These are phyloP conservation scores for Venustampulla echinocandica DNA, from an alignment of 495 filamentous ascomycete genomes.

Conservation along the genomic window DNA sequence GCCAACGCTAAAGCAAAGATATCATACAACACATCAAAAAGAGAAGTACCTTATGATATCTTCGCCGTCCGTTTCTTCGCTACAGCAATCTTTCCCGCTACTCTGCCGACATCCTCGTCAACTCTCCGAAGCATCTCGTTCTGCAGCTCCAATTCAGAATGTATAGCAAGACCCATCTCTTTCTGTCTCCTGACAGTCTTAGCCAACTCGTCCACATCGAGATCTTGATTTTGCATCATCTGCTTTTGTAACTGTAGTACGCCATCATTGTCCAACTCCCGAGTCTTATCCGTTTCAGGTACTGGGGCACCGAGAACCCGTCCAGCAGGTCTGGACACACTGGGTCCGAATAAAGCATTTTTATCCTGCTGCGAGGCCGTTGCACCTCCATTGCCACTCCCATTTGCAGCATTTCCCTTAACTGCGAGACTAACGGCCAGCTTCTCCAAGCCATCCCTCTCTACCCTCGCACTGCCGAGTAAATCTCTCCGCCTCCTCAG, in stretches of 20 bases:
- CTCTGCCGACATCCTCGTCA: conserved; percentile 64
- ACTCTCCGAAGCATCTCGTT: conserved; percentile 69
- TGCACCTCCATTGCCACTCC: neutral
- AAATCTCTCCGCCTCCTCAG: conserved; percentile 71
- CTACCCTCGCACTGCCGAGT: conserved; percentile 65
- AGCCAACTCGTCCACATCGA: conserved; percentile 64
- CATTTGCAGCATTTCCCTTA: conserved; percentile 11
- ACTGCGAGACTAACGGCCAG: conserved; percentile 61
- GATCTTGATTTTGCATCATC: conserved; percentile 79
- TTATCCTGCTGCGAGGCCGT: conserved; percentile 46
- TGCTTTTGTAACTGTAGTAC: conserved; percentile 78
- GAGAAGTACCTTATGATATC: conserved; percentile 38
- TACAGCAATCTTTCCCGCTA: conserved; percentile 70
- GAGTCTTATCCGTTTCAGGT: conserved; percentile 77
- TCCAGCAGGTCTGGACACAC: conserved; percentile 31
- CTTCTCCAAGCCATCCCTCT: conserved; percentile 79
- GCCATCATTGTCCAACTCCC: conserved; percentile 84
- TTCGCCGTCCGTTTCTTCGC: conserved; percentile 74
- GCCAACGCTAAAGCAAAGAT: no score
- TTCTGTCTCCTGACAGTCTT: conserved; percentile 71
- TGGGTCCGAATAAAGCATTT: conserved; percentile 39
- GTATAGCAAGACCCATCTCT: conserved; percentile 78
- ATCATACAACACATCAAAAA: no score
- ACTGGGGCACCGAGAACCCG: conserved; percentile 68
- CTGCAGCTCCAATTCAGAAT: conserved; percentile 78